A percentile compares a stretch with the other conserved stretches of the same genome.
Evolutionary conservation across 2,329 filamentous ascomycete genomes (phyloP).

Genomic region (Tolypocladium guangdongense): DNA sequence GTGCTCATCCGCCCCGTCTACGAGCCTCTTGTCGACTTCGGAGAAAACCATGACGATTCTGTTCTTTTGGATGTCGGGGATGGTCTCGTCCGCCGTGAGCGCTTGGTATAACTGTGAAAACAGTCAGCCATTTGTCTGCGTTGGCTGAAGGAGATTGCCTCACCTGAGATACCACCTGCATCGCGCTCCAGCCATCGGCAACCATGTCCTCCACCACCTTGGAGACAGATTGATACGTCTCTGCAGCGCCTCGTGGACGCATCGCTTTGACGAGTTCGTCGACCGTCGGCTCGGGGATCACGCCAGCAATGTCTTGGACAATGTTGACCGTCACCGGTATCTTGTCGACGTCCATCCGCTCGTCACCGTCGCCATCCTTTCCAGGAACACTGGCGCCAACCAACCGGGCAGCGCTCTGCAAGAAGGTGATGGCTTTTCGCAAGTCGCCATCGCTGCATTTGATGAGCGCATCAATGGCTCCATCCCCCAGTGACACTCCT

Average conservation of each 20-base stretch:
- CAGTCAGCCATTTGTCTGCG: constrained; percentile 8
- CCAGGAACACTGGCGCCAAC: constrained; percentile 55
- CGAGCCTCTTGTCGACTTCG: constrained; percentile 84
- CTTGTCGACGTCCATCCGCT: constrained; percentile 50
- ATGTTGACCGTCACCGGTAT: constrained; percentile 62
- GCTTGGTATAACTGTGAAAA: constrained; percentile 60
- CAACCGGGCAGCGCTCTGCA: constrained; percentile 87
- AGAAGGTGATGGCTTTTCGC: constrained; percentile 87
- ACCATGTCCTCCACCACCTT: constrained; percentile 81
- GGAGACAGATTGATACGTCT: constrained; percentile 63
- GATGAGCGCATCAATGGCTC: constrained; percentile 75
- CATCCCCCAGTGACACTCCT: constrained; percentile 62
- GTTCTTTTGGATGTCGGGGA: constrained; percentile 80
- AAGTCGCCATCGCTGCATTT: constrained; percentile 87
- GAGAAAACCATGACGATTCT: constrained; percentile 84
- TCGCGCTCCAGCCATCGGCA: constrained; percentile 93
- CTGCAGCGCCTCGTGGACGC: constrained; percentile 54
- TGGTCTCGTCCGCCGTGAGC: constrained; percentile 72
- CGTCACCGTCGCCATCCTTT: constrained; percentile 39
- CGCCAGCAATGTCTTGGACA: constrained; percentile 91
- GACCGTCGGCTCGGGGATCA: constrained; percentile 71
- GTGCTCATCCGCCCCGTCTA: constrained; percentile 94
- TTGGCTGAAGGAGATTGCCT: constrained; percentile 9
- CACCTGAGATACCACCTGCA: constrained; percentile 75
- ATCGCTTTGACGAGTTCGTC: constrained; percentile 62